A percentile compares a stretch with the other conserved stretches of the same genome.
These are phyloP conservation scores for Skeletonema costatum DNA, from an alignment of 108 stramenopile species.

Conservation along the genomic window DNA sequence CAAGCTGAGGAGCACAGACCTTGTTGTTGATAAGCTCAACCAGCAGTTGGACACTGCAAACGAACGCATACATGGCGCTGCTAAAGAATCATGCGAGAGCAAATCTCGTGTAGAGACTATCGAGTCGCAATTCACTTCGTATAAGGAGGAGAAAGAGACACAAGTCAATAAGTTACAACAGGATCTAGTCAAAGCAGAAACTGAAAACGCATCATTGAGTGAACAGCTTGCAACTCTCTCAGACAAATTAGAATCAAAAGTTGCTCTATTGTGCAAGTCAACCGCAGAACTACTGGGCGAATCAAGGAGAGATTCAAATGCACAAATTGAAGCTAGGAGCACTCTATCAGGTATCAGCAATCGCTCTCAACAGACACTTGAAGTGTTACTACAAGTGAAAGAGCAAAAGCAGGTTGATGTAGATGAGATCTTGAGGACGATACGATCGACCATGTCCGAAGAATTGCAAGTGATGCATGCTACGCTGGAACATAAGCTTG, in stretches of 20 bases:
- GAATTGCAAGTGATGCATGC: too few relatives aligned
- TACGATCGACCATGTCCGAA: neutral
- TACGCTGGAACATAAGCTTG: too few relatives aligned
- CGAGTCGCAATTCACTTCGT: conserved; percentile 13
- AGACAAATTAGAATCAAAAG: neutral
- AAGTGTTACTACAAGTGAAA: neutral
- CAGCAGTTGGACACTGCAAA: conserved; percentile 2
- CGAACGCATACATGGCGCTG: neutral
- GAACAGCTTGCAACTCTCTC: neutral
- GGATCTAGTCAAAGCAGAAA: neutral
- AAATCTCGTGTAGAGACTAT: conserved; percentile 24
- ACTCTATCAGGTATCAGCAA: neutral
- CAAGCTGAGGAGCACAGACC: neutral
- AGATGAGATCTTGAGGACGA: neutral
- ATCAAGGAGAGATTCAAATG: neutral
- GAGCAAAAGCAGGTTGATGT: neutral
- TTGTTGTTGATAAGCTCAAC: conserved; percentile 4
- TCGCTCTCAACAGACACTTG: neutral
- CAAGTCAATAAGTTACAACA: conserved; percentile 6
- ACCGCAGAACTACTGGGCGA: neutral
- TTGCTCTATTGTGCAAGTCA: neutral
- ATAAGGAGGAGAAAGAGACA: conserved; percentile 14
- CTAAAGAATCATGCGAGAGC: neutral
- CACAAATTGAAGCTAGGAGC: neutral
- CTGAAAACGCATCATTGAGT: neutral